Evolutionary conservation across 352 stramenopile genomes (phyloP), one percentile per base, ranked within the genome.

Genomic region (Globisporangium solare): DNA sequence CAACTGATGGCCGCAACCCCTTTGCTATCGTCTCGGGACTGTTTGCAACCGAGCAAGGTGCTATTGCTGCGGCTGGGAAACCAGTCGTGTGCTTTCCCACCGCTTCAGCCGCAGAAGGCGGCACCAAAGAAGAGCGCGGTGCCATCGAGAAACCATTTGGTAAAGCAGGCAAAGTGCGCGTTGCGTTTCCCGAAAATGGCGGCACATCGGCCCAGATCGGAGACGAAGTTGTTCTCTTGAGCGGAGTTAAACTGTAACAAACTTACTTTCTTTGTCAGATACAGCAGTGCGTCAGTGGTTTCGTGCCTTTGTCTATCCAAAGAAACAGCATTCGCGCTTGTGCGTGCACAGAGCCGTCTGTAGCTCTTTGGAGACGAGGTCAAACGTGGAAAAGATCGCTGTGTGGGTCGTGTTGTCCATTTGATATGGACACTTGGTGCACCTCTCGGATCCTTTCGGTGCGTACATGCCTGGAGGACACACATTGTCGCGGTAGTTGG

Each of bases 131-230:
- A 3, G 72, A 89, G 15, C n/a, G 58, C 20, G 83, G 83, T 0
- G 45, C 59, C 21, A 78, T 90, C 39, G 79, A 89, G 27, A 88
- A 86, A 42, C 70, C 79, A 17, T 92, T 92, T 45, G 83, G 83
- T 3, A 92, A 90, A 43, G 79, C 76, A 27, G 83, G 83, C 11
- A 90, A 92, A 56, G 74, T 92, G 5, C 76, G 83, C 17, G 69
- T 90, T 12, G 43, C 59, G 8, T 89, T 89, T 48, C 31, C 57
- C 24, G 42, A 11, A 2, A 67, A 66, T 43, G 72, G 71, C 15
- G 81, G 81, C 10, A 91, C 81, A 12, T 55, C 58, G 6, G 78
- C 66, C 0, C 73, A 83, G 55, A 58, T 74, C 2, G 74, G 74
- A 18, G 73, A 83, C 31, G 14, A n/a, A 0, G 56, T 89, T 14